Evolutionary conservation across 2,329 filamentous ascomycete species (phyloP), one percentile per base, ranked within the genome.

Genomic region (Sporothrix pseudoabietina): DNA sequence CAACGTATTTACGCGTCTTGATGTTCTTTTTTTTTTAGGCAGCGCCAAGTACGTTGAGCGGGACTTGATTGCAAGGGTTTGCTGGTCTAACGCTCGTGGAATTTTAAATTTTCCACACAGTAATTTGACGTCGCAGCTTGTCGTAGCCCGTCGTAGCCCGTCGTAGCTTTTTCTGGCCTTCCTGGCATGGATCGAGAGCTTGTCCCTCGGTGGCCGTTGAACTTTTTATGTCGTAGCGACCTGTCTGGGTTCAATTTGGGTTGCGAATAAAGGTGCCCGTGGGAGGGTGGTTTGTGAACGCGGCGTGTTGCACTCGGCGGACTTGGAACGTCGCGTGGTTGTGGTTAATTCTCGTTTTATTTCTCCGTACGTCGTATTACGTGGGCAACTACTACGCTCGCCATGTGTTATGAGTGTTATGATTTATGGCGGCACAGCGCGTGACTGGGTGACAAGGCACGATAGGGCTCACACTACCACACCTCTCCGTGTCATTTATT

Each of bases 401-500:
- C 12, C 44, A 49, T 19, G 44, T 26, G 26, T 26, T 26, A 26
- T 26, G 26, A 26, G 26, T 26, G 26, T 26, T 26, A 26, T 26
- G 26, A 1, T 26, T 12, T 22, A 44, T 26, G 59, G 59, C n/a
- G 35, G 59, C 39, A 26, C 35, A 14, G n/a, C 2, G 8, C 39
- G 35, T 63, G 59, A 65, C 59, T 22, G 41, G 4, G 52, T 22
- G 52, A 22, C 19, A 22, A 54, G 49, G 49, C 49, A 63, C 4
- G 59, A 22, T 44, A 63, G 35, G 59, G 63, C 63, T 49, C 12
- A 49, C 22, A 22, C 41, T 19, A 39, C 39, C 63, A 65, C 61
- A 66, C 59, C 59, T 44, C n/a, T 22, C 61, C 61, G 41, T 66
- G 19, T 66, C 41, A 30, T 30, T 66, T 66, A 22, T 47, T 66